Conservation (phyloP, 2,329 filamentous ascomycete genomes). For the Arthrobotrys musiformis region DNA sequence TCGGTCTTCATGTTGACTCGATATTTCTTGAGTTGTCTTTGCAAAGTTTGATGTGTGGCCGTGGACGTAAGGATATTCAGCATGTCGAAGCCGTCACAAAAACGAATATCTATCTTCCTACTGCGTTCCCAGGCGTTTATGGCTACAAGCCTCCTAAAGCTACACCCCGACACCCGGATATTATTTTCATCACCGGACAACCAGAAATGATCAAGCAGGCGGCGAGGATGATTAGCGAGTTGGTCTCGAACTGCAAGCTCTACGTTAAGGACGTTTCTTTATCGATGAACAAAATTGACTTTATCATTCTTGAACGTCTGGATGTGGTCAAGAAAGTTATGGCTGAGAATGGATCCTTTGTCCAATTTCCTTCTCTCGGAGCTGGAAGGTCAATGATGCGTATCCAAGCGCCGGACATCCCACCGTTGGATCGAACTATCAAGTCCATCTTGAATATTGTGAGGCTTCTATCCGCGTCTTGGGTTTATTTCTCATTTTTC, state of each 20-base stretch:
- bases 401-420: slow-evolving; percentile 90
- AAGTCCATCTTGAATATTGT: slow-evolving; percentile 90
- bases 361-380: slow-evolving; percentile 88
- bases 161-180: slow-evolving; percentile 81
- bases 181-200: slow-evolving; percentile 95
- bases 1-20: slow-evolving; percentile 78
- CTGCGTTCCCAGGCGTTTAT: slow-evolving; percentile 90
- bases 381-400: slow-evolving; percentile 85
- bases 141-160: slow-evolving; percentile 87
- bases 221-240: slow-evolving; percentile 89
- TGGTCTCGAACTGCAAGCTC: slow-evolving; percentile 69
- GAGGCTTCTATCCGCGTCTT: slow-evolving; percentile 62
- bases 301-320: slow-evolving; percentile 86
- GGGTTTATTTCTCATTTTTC: background rate
- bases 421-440: slow-evolving; percentile 94
- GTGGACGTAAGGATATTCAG: slow-evolving; percentile 97
- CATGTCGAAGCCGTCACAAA: slow-evolving; percentile 94
- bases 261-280: slow-evolving; percentile 93
- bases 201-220: slow-evolving; percentile 85
- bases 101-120: slow-evolving; percentile 97
- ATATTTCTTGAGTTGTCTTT: slow-evolving; percentile 85
- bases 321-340: slow-evolving; percentile 99
- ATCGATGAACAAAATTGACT: slow-evolving; percentile 91
- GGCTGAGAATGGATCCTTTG: slow-evolving; percentile 93
- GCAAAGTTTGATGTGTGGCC: slow-evolving; percentile 91